These are phyloP conservation scores for Wolfiporia cocos DNA, from an alignment of 1,284 basidiomycete species.

Conservation along the genomic window DNA sequence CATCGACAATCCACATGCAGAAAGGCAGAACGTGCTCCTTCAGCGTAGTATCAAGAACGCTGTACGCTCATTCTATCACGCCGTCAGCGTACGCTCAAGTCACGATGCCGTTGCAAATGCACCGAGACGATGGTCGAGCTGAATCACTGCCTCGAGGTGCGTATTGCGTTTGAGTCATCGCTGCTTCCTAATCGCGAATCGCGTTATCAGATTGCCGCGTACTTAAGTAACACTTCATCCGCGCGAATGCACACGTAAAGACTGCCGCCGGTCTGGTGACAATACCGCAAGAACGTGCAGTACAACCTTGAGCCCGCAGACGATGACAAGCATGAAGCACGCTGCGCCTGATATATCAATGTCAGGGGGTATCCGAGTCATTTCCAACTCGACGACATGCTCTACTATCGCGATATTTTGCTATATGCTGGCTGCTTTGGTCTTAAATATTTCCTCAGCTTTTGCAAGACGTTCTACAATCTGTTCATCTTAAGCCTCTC, in stretches of 20 bases:
- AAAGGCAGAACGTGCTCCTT: constrained; percentile 82
- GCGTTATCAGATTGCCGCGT: no score
- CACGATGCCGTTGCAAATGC: constrained; percentile 41
- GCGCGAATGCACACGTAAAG: constrained; percentile 64
- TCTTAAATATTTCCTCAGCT: no score
- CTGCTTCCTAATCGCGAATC: no score
- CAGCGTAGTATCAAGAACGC: constrained; percentile 88
- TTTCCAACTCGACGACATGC: no score
- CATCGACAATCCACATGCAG: constrained; percentile 93
- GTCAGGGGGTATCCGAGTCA: no score
- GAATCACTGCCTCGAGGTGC: constrained; percentile 74
- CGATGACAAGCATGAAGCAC: neutral
- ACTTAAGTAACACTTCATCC: constrained; percentile 56
- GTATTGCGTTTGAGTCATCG: neutral
- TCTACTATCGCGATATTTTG: no score
- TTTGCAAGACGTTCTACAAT: no score
- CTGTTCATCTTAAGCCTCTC: no score
- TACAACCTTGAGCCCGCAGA: constrained; percentile 61
- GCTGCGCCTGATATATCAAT: no score
- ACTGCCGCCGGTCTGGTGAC: constrained; percentile 71
- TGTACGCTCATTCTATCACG: constrained; percentile 38
- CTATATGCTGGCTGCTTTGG: no score
- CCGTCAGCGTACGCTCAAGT: neutral
- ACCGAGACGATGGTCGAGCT: constrained; percentile 76
- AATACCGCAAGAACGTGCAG: constrained; percentile 81